Percentiles rank a stretch among this genome's conserved stretches.
phyloP scores from a whole-genome alignment of 2,329 filamentous ascomycete species.

The Trichoderma pleuroti region DNA sequence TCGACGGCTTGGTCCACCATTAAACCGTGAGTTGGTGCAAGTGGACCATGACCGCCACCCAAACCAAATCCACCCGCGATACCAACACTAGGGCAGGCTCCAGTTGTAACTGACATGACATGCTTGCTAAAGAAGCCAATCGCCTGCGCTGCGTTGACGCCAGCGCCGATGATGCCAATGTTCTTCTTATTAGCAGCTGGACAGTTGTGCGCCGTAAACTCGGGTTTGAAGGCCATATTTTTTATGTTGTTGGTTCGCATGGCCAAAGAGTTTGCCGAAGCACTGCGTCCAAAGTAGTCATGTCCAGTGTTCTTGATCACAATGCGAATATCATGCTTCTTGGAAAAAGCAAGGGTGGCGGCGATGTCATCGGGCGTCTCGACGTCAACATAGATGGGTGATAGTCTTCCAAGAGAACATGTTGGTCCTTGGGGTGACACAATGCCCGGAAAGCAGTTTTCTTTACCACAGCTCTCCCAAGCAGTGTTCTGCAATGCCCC shows the following conservation, averaged over 20 bases:
- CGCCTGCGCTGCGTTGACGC: neutral
- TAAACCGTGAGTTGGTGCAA: neutral
- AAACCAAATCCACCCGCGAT: neutral
- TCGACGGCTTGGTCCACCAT: neutral
- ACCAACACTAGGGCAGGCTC: neutral
- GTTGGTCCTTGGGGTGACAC: neutral
- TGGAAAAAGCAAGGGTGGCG: neutral
- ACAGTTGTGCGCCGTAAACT: neutral
- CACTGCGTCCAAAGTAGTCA: neutral
- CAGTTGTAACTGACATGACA: neutral
- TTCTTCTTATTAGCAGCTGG: neutral
- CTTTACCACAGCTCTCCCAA: neutral
- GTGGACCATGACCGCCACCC: neutral
- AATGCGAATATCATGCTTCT: neutral
- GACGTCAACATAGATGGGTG: neutral
- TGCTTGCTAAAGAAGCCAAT: neutral
- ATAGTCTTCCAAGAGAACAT: neutral
- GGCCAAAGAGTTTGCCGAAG: neutral
- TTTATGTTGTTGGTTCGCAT: neutral
- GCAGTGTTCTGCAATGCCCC: neutral
- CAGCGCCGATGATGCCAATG: neutral
- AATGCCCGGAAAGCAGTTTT: neutral
- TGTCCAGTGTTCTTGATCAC: neutral
- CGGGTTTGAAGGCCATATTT: neutral
- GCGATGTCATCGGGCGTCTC: neutral